Base-by-base conservation (phyloP, 441 rosid species). In the Mallotus japonicus region DNA sequence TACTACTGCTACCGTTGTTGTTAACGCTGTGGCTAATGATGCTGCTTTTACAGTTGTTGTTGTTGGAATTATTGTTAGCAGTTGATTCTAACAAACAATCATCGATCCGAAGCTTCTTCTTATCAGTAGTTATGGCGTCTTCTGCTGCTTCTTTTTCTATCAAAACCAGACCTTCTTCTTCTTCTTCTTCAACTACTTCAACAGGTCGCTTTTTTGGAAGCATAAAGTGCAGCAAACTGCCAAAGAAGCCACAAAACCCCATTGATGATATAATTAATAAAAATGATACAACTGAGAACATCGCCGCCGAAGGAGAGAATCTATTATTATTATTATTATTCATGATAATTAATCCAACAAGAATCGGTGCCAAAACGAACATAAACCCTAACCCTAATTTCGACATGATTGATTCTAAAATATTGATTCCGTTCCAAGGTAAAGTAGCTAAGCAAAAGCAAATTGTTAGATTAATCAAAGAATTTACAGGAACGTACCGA, bases 201-300 rank as follows among this genome's bases (percentile, higher is more conserved):
- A 78, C 84, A 34, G 82, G 77, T 80, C 90, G 83, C 85, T 78
- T 85, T 73, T 73, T 80, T 69, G 90, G 88, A 85, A 85, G 87
- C 87, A 87, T 83, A 85, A 82, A 86, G 88, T 75, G 79, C 71
- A 83, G 65, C 44, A 77, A 78, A 73, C 87, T 80, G 83, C 80
- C 80, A 67, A 86, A 81, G 71, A 84, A 67, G 72, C 75, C 73
- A 82, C 74, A 82, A 75, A 80, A 60, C n/a, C 77, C 83, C 81
- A 83, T 69, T 34, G 76, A 73, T 59, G 40, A 37, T 37, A 37
- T 37, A 37, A 37, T 37, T 37, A 37, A 37, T 37, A 37, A 37
- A 4, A 83, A 58, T 24, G 80, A 62, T 50, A 78, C 53, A 62
- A 71, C 66, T 50, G 82, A 47, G 70, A 67, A 14, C 17, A 50